Base-by-base conservation (phyloP, 805 yeast genomes). In the Debaryomyces hansenii region DNA sequence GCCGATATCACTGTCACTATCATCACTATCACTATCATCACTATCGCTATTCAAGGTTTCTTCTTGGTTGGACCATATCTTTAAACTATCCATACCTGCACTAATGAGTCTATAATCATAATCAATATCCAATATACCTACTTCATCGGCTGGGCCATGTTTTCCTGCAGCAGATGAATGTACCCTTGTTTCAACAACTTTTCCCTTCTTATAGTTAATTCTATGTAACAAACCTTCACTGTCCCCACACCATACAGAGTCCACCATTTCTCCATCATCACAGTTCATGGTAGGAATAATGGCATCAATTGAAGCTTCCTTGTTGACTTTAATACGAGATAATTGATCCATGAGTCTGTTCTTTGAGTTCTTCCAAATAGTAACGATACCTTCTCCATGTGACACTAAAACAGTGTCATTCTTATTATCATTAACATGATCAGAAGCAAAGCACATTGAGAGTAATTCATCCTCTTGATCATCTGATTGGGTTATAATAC, bases 381-480 rank as follows among this genome's bases (percentile, higher is more conserved):
- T 90, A 5, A 90, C 75, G 11, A 89, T 79, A 3, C 98, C 98
- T 59, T 86, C 94, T 12, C 96, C 90, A 85, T 90, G 90, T 38
- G 96, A 92, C 55, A 91, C 90, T 4, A 85, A 79, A 3, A 84
- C 77, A 0, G 81, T 76, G 15, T 81, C 83, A 44, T 84, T 87
- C 40, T 76, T 78, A 11, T 82, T 77, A 9, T 56, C 65, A 33
- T 58, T 63, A 10, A 63, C 53, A 1, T 78, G 78, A 51, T 85
- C 87, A 1, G 70, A 56, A 1, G 84, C 78, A 68, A 84, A 82
- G 33, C 87, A 71, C 56, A 89, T 85, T 46, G 90, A 76, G 37
- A 92, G 67, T n/a, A 92, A 67, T 60, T 92, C 99, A 59, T 92
- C 98, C 54, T 87, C 96, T 67, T 92, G 99, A 60, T 90, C 91